phyloP scores from a whole-genome alignment of 2,329 filamentous ascomycete species.

The Pseudopyrenochaeta lycopersici region DNA sequence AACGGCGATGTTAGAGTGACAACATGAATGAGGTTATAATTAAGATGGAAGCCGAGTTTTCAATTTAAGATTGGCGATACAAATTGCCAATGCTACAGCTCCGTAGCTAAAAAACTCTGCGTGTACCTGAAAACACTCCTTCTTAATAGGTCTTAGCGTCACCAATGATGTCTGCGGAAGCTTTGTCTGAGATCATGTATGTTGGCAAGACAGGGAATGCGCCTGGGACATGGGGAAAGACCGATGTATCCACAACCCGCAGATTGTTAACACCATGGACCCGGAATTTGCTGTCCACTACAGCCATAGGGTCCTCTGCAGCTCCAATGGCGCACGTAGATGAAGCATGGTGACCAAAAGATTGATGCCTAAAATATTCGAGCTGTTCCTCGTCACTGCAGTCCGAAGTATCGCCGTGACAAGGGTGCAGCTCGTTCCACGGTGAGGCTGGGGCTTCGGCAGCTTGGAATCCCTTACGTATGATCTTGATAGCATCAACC shows the following conservation, averaged over 20 bases:
- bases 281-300: conserved; percentile 59
- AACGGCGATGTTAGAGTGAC: too few species aligned
- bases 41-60: too few species aligned
- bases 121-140: too few species aligned
- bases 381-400: conserved; percentile 3
- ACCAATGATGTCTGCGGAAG: conserved; percentile 61
- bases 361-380: background rate
- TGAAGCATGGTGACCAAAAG: conserved; percentile 57
- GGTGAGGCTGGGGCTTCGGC: background rate
- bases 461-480: background rate
- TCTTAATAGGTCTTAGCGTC: background rate
- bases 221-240: conserved; percentile 45
- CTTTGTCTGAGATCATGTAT: conserved; percentile 67
- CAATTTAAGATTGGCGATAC: too few species aligned
- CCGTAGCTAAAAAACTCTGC: too few species aligned
- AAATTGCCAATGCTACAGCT: too few species aligned
- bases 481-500: background rate
- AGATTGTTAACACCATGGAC: conserved; percentile 60
- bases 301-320: conserved; percentile 55
- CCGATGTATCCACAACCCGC: conserved; percentile 49
- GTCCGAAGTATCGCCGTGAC: background rate
- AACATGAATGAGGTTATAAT: too few species aligned
- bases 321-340: conserved; percentile 65
- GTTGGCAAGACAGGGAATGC: conserved; percentile 60
- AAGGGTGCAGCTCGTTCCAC: background rate